phyloP scores from a whole-genome alignment of 106 monocot genomes.

The Agapanthus africanus region DNA sequence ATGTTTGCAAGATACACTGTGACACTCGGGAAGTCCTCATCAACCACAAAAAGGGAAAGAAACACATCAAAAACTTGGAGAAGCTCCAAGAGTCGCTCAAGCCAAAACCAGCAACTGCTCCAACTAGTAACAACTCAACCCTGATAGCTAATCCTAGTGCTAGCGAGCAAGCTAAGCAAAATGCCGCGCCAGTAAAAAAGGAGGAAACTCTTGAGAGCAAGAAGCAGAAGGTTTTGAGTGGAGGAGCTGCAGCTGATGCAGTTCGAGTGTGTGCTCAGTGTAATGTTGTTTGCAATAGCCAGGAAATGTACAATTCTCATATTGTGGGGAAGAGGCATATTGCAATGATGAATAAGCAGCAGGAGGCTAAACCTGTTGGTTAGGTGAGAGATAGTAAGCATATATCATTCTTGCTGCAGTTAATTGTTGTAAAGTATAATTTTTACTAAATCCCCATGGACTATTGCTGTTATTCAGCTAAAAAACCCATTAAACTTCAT shows the following conservation, averaged over 20 bases:
- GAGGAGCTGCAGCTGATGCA: slow-evolving; percentile 32
- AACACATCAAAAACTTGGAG: slow-evolving; percentile 24
- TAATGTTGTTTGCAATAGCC: slow-evolving; percentile 67
- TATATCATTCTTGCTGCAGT: too few relatives aligned
- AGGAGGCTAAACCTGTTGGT: background rate
- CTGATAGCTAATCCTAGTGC: background rate
- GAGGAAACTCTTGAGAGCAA: slow-evolving; percentile 40
- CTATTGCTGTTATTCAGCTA: too few relatives aligned
- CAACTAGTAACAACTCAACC: too few relatives aligned
- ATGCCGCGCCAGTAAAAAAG: background rate
- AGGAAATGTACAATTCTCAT: slow-evolving; percentile 36
- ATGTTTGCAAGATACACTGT: slow-evolving; percentile 32
- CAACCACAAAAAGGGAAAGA: slow-evolving; percentile 29
- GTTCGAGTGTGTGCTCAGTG: slow-evolving; percentile 44
- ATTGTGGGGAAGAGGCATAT: slow-evolving; percentile 42
- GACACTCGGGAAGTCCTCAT: slow-evolving; percentile 23
- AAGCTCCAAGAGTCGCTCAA: slow-evolving; percentile 12
- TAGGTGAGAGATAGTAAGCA: too few relatives aligned
- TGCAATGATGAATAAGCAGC: slow-evolving; percentile 28
- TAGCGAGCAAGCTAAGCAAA: background rate
- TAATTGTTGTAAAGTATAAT: too few relatives aligned
- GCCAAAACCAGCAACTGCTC: slow-evolving; percentile 7
- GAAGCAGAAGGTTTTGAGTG: slow-evolving; percentile 40
- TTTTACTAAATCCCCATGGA: too few relatives aligned
- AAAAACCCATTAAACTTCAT: too few relatives aligned